These are phyloP conservation scores for Teunomyces pallodes DNA, from an alignment of 805 yeast species.

Conservation along the genomic window DNA sequence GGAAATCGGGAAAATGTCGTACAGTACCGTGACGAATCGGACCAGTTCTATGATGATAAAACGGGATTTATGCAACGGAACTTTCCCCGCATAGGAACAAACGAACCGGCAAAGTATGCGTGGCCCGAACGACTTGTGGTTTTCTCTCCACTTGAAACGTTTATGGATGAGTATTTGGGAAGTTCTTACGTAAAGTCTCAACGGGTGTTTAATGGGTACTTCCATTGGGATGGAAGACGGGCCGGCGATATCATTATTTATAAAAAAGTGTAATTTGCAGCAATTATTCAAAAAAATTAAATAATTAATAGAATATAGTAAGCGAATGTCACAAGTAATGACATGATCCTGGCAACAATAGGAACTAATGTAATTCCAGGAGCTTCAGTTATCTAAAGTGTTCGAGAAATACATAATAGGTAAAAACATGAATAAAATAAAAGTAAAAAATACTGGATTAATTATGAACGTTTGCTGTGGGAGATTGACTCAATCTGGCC, in stretches of 20 bases:
- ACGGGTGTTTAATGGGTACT: constrained; percentile 71
- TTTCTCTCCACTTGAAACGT: constrained; percentile 60
- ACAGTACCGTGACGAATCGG: constrained; percentile 81
- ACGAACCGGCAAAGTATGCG: constrained; percentile 26
- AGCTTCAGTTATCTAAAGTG: too few relatives aligned
- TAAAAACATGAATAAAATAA: neutral
- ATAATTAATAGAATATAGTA: neutral
- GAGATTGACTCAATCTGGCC: neutral
- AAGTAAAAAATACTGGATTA: neutral
- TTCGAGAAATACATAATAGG: neutral
- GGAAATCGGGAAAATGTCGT: constrained; percentile 25
- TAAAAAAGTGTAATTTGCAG: constrained; percentile 5
- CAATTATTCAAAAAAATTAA: too few relatives aligned
- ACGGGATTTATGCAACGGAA: constrained; percentile 49
- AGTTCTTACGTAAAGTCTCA: constrained; percentile 44
- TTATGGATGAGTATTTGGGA: constrained; percentile 39
- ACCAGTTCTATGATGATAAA: constrained; percentile 72
- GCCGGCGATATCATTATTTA: constrained; percentile 76
- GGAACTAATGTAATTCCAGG: neutral
- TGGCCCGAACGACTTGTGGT: constrained; percentile 79
- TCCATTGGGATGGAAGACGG: constrained; percentile 86
- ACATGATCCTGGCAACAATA: neutral
- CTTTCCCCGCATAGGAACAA: constrained; percentile 39
- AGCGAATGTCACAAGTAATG: neutral
- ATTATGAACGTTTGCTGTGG: neutral